Conservation (phyloP, 2,329 filamentous ascomycete species). For the Juglanconis juglandina region DNA sequence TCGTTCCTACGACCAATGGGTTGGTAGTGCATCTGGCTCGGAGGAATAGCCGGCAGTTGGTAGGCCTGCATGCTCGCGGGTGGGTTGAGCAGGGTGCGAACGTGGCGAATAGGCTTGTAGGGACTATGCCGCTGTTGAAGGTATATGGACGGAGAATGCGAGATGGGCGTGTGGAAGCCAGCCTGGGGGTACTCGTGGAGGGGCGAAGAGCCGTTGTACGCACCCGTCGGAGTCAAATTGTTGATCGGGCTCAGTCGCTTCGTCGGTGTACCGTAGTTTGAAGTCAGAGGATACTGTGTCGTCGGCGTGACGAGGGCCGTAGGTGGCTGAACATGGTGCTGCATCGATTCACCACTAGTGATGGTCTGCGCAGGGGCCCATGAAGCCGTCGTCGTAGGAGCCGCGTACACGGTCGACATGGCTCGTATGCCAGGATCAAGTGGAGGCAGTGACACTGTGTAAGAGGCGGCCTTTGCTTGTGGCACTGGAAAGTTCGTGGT, state of each 20-base stretch:
- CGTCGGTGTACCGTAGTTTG: conserved; percentile 42
- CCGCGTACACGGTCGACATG: conserved; percentile 74
- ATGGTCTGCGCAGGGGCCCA: conserved; percentile 36
- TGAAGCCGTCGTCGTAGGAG: conserved; percentile 38
- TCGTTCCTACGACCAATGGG: conserved; percentile 68
- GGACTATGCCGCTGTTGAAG: conserved; percentile 85
- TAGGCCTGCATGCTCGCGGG: conserved; percentile 75
- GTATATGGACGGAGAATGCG: conserved; percentile 83
- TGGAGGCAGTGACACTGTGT: conserved; percentile 57
- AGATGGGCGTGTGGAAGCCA: conserved; percentile 59
- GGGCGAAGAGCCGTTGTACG: conserved; percentile 64
- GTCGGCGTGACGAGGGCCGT: conserved; percentile 29
- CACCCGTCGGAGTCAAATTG: conserved; percentile 33
- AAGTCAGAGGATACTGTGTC: conserved; percentile 23
- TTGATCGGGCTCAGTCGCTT: conserved; percentile 53
- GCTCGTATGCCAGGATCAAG: conserved; percentile 61
- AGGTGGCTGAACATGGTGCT: conserved; percentile 28
- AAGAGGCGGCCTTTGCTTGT: conserved; percentile 23
- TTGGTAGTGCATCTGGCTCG: conserved; percentile 79
- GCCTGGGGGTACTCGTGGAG: conserved; percentile 60
- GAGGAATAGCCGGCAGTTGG: conserved; percentile 52
- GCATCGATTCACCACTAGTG: conserved; percentile 25
- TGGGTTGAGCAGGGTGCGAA: conserved; percentile 87
- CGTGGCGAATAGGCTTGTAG: conserved; percentile 84
- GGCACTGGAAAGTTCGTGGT: conserved; percentile 32